These are phyloP conservation scores for Speleostelium caveatum DNA, from an alignment of 78 protist species.

Conservation along the genomic window DNA sequence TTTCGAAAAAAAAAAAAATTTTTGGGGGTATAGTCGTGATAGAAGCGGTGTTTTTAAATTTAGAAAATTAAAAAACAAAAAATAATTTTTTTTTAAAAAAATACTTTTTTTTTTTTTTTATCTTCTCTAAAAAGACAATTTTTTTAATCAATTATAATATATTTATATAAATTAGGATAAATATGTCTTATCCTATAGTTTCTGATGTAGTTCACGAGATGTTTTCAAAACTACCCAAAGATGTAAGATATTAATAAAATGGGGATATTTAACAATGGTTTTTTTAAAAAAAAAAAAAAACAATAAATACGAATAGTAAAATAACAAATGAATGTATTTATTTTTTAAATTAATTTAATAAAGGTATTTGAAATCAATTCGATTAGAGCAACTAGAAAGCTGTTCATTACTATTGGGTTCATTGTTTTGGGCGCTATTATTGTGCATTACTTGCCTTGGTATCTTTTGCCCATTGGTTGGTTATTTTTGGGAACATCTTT, in stretches of 20 bases:
- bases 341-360: background rate
- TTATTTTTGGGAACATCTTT: constrained; percentile 74
- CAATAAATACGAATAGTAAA: background rate
- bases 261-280: background rate
- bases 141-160: no score
- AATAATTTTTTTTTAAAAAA: no score
- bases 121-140: no score
- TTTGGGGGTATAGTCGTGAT: no score
- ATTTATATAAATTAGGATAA: no score
- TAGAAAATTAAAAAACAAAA: no score
- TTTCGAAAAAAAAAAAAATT: no score
- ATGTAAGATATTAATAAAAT: constrained; percentile 23
- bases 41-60: no score
- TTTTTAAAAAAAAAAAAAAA: background rate
- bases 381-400: constrained; percentile 48
- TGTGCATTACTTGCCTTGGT: constrained; percentile 68
- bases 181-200: no score
- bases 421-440: constrained; percentile 38
- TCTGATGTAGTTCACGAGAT: constrained; percentile 42
- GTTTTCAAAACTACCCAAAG: constrained; percentile 69
- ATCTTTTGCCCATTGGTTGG: constrained; percentile 75
- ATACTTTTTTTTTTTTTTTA: no score
- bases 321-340: background rate
- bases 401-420: constrained; percentile 44
- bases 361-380: constrained; percentile 72